phyloP scores from a whole-genome alignment of 805 yeast genomes.

The Wickerhamiella cacticola region DNA sequence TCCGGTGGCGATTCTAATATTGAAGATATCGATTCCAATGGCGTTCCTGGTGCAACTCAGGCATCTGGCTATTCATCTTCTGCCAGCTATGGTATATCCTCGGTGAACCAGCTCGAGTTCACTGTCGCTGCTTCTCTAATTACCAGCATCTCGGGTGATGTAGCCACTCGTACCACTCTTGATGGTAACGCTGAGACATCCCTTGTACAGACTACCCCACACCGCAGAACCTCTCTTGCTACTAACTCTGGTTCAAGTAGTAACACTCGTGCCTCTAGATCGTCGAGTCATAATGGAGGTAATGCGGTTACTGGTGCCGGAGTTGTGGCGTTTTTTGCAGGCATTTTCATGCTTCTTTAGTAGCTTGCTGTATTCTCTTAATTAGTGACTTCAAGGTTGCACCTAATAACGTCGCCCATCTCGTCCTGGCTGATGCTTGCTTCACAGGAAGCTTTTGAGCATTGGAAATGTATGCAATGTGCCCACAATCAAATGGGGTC shows the following conservation, averaged over 20 bases:
- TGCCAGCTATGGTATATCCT: neutral
- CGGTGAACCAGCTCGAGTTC: neutral
- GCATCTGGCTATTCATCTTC: slow-evolving; percentile 10
- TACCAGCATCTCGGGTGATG: slow-evolving; percentile 2
- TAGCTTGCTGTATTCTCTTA: too few relatives aligned
- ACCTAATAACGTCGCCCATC: too few relatives aligned
- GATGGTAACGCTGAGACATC: neutral
- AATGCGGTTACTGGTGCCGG: neutral
- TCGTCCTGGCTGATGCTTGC: too few relatives aligned
- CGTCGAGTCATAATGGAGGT: neutral
- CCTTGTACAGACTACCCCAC: neutral
- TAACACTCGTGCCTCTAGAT: neutral
- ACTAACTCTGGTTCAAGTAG: neutral
- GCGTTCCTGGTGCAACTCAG: slow-evolving; percentile 12
- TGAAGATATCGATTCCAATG: slow-evolving; percentile 3
- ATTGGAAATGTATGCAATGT: neutral
- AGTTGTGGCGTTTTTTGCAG: neutral
- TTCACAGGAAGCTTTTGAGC: too few relatives aligned
- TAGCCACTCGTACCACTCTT: slow-evolving; percentile 3
- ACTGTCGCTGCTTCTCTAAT: neutral
- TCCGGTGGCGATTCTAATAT: neutral
- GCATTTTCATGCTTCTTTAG: neutral
- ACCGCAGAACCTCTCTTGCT: neutral
- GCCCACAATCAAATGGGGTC: too few relatives aligned
- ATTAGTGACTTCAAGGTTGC: too few relatives aligned